These are phyloP conservation scores for Sporothrix schenckii DNA, from an alignment of 2,329 filamentous ascomycete species.

Conservation along the genomic window DNA sequence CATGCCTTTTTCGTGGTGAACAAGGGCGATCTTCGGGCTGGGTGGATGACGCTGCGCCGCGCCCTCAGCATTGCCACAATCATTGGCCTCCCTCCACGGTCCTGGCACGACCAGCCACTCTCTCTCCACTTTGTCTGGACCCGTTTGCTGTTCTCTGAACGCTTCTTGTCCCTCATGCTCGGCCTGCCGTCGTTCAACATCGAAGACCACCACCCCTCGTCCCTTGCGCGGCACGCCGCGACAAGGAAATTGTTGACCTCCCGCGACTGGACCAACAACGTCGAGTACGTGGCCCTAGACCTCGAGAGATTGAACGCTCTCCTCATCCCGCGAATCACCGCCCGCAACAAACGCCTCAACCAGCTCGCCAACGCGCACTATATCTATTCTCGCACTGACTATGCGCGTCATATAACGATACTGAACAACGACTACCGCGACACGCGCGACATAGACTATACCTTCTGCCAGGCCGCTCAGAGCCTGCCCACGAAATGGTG, in stretches of 20 bases:
- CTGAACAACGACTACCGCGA: slow-evolving; percentile 37
- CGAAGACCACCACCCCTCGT: slow-evolving; percentile 33
- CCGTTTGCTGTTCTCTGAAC: slow-evolving; percentile 48
- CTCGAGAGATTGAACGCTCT: slow-evolving; percentile 43
- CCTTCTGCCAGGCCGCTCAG: slow-evolving; percentile 42
- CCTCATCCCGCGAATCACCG: slow-evolving; percentile 45
- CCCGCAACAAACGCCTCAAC: slow-evolving; percentile 42
- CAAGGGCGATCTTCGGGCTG: slow-evolving; percentile 49
- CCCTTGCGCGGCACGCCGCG: slow-evolving; percentile 35
- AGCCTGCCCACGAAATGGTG: slow-evolving; percentile 46
- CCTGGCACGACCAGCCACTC: slow-evolving; percentile 38
- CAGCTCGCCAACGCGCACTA: slow-evolving; percentile 3
- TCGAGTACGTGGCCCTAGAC: slow-evolving; percentile 35
- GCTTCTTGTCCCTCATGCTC: slow-evolving; percentile 51
- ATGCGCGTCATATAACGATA: slow-evolving; percentile 6
- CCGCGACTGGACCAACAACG: slow-evolving; percentile 33
- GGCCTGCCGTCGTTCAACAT: slow-evolving; percentile 46
- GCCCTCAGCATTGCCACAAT: slow-evolving; percentile 43
- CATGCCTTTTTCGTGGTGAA: slow-evolving; percentile 52
- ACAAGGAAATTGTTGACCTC: slow-evolving; percentile 26
- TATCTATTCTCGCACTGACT: not conserved
- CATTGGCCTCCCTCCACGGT: slow-evolving; percentile 2
- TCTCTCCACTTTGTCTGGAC: slow-evolving; percentile 48
- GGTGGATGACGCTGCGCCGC: slow-evolving; percentile 51
- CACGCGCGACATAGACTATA: slow-evolving; percentile 43